Conservation (phyloP, 2,329 filamentous ascomycete species). For the Trichoderma sp. region DNA sequence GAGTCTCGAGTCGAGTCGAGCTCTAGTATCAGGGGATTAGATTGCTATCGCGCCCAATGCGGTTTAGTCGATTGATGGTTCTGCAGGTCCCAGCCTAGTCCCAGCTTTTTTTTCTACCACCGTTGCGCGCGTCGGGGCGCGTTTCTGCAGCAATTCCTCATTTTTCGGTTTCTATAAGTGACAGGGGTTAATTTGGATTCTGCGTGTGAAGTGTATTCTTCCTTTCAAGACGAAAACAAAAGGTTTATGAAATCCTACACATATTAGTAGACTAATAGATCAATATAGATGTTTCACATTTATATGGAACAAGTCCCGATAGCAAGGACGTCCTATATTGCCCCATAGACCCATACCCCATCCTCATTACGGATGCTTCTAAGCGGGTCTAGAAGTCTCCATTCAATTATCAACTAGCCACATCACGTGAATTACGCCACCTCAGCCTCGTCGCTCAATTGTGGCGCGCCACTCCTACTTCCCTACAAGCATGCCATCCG, state of each 20-base stretch:
- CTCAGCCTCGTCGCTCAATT: conserved; percentile 30
- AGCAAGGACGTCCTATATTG: background rate
- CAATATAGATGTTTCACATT: background rate
- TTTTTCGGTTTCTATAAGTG: background rate
- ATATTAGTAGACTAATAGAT: background rate
- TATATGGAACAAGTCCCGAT: background rate
- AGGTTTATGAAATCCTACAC: background rate
- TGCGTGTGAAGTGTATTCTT: too few relatives aligned
- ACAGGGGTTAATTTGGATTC: background rate
- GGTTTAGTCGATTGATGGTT: conserved; percentile 11
- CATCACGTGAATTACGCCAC: conserved; percentile 37
- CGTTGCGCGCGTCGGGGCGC: conserved; percentile 3
- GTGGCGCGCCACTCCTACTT: conserved; percentile 35
- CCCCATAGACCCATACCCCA: background rate
- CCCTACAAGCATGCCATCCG: conserved; percentile 21
- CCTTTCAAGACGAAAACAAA: background rate
- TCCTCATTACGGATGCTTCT: background rate
- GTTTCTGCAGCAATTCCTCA: conserved; percentile 10
- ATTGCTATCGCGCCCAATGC: conserved; percentile 11
- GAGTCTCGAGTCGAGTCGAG: conserved; percentile 6
- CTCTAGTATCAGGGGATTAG: conserved; percentile 25
- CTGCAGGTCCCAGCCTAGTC: conserved; percentile 20
- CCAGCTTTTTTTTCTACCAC: background rate
- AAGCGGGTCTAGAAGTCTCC: conserved; percentile 8
- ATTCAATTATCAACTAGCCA: conserved; percentile 37